Base-by-base conservation (phyloP, 306 rosid genomes). In the Pachyrhizus erosus region DNA sequence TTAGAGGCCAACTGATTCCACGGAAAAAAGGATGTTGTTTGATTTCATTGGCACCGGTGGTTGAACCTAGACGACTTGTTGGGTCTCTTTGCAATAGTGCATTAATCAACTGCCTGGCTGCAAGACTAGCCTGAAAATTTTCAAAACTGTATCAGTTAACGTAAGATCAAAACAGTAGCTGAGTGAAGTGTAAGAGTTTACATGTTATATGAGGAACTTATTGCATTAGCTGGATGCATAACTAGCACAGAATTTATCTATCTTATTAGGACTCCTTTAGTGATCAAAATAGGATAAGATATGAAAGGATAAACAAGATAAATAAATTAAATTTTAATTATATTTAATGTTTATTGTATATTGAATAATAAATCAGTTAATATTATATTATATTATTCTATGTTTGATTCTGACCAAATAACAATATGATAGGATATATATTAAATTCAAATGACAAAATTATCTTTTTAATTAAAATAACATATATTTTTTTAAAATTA, bases 61-160 rank as follows among this genome's bases (percentile, higher is more conserved):
- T 87, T 57, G 98, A 89, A 70, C 97, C 98, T 82, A 93, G 79
- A 42, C 98, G 99, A 46, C 46, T 66, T 49, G 71, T 81, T 0
- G 97, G 97, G 80, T 96, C 98, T 91, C 93, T 93, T 68, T 93
- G 97, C 82, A 96, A 78, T 78, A 96, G 84, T 67, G 97, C 97
- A 88, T 96, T 91, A 64, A 96, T 93, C 91, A 96, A 64, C 79
- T 96, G 98, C 74, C 98, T 90, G 11, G 91, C 96, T 75, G 93
- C 89, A 62, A 96, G 96, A 87, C 97, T 92, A 58, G 77, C 94
- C 99, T 96, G 97, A 74, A 87, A 83, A 45, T 82, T 73, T 67
- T 31, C 6, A 21, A 51, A 83, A 86, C 23, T 11, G 54, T 9
- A 74, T 84, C 40, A 55, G 83, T 43, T 61, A 23, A 78, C 40